These are phyloP conservation scores for Artemisia argyi DNA, from an alignment of 129 eudicot species.

Conservation along the genomic window DNA sequence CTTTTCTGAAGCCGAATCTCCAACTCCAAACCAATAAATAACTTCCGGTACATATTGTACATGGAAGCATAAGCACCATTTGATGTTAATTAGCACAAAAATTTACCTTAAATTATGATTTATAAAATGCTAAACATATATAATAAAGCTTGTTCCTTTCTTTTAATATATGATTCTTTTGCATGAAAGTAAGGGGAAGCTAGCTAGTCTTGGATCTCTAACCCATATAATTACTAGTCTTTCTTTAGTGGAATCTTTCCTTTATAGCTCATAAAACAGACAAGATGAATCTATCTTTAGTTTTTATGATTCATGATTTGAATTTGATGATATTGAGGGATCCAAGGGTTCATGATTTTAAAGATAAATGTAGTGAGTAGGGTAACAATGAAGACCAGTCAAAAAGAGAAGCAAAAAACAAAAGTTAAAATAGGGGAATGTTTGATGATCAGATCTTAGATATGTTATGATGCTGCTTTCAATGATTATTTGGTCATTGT, in stretches of 20 bases:
- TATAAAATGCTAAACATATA: background rate
- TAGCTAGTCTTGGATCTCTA: constrained; percentile 67
- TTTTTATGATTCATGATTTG: constrained; percentile 36
- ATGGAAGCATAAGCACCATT: constrained; percentile 10
- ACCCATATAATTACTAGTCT: constrained; percentile 36
- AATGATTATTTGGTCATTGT: constrained; percentile 66
- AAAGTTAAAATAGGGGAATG: constrained; percentile 53
- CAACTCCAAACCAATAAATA: too few species aligned
- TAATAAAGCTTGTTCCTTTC: constrained; percentile 33
- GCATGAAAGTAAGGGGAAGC: constrained; percentile 75
- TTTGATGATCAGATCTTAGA: constrained; percentile 60
- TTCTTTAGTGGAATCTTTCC: constrained; percentile 36
- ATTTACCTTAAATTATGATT: background rate
- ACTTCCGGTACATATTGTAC: constrained; percentile 24
- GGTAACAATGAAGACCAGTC: constrained; percentile 47
- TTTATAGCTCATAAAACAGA: constrained; percentile 40
- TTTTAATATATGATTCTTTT: constrained; percentile 38
- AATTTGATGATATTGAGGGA: constrained; percentile 48
- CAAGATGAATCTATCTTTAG: constrained; percentile 43
- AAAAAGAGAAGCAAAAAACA: constrained; percentile 43
- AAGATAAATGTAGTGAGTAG: constrained; percentile 18
- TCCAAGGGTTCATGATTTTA: constrained; percentile 44
- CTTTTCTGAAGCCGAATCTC: constrained; percentile 5
- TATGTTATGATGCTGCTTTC: constrained; percentile 59
- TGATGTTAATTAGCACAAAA: constrained; percentile 13